Conservation (phyloP, 768 basidiomycete genomes). For the Tulasnella sp. region DNA sequence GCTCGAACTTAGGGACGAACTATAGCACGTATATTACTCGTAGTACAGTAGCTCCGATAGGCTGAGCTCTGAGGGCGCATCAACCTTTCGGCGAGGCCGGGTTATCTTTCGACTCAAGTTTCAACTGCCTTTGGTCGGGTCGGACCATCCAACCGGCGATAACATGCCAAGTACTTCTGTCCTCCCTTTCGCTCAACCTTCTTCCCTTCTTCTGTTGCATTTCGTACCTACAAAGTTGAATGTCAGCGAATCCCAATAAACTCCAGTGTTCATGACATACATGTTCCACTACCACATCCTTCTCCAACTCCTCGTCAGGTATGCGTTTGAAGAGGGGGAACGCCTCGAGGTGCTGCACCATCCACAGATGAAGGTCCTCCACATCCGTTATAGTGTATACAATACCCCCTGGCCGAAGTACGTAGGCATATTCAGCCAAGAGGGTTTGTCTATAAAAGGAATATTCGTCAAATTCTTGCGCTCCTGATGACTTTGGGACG, state of each 20-base stretch:
- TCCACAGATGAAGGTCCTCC: slow-evolving; percentile 89
- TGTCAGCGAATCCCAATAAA: slow-evolving; percentile 21
- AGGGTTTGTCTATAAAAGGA: slow-evolving; percentile 56
- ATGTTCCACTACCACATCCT: slow-evolving; percentile 74
- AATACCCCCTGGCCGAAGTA: slow-evolving; percentile 85
- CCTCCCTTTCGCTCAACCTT: slow-evolving; percentile 91
- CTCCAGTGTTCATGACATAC: slow-evolving; percentile 24
- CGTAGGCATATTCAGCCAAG: slow-evolving; percentile 94
- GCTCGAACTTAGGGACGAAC: too few relatives aligned
- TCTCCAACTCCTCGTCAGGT: slow-evolving; percentile 66
- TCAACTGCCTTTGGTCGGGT: not conserved
- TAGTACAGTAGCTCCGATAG: not conserved
- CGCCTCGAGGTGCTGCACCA: slow-evolving; percentile 75
- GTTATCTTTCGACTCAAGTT: not conserved
- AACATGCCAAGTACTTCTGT: slow-evolving; percentile 89
- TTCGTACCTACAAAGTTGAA: slow-evolving; percentile 44
- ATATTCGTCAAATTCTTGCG: not conserved
- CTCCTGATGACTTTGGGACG: too few relatives aligned
- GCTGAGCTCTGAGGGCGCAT: too few relatives aligned
- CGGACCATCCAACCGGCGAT: slow-evolving; percentile 47
- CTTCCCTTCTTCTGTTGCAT: slow-evolving; percentile 89
- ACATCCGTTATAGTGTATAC: slow-evolving; percentile 99
- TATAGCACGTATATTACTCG: not conserved
- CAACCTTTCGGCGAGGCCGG: not conserved
- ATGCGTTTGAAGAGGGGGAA: slow-evolving; percentile 84